Evolutionary conservation across 345 rosid genomes (phyloP).

Genomic region (Populus davidiana): DNA sequence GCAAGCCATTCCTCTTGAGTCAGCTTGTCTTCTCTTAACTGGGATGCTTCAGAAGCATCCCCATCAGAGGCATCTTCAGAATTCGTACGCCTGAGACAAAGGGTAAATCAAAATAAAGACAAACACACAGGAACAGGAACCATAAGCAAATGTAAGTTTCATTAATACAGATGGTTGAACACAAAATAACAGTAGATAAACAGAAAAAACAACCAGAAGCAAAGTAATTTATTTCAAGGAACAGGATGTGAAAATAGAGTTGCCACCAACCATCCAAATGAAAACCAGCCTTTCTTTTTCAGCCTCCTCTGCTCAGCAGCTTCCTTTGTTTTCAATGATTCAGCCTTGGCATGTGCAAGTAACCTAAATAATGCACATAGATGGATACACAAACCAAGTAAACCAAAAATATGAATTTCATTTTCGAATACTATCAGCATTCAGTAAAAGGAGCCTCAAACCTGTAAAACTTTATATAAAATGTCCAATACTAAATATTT

Average conservation of each 20-base stretch:
- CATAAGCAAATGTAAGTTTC: not conserved
- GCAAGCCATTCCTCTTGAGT: slow-evolving; percentile 98
- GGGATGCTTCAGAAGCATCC: slow-evolving; percentile 47
- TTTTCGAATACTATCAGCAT: not conserved
- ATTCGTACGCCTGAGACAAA: slow-evolving; percentile 49
- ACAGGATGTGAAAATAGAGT: slow-evolving; percentile 13
- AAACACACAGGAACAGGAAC: not conserved
- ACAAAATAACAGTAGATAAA: slow-evolving; percentile 6
- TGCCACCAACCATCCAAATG: slow-evolving; percentile 70
- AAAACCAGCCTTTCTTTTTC: slow-evolving; percentile 81
- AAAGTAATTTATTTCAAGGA: slow-evolving; percentile 2
- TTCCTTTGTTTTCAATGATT: slow-evolving; percentile 85
- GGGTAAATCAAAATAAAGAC: slow-evolving; percentile 19
- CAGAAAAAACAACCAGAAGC: slow-evolving; percentile 6
- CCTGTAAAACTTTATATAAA: not conserved
- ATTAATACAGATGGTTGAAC: not conserved
- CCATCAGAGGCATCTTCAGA: slow-evolving; percentile 52
- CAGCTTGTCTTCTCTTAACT: slow-evolving; percentile 55
- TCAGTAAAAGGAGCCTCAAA: too few relatives aligned
- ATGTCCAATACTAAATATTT: not conserved
- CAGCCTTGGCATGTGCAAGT: slow-evolving; percentile 98
- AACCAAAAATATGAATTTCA: not conserved
- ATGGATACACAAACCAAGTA: not conserved
- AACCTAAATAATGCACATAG: slow-evolving; percentile 48
- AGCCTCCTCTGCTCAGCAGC: slow-evolving; percentile 82